Evolutionary conservation across 257 asterid genomes (phyloP), one percentile per base, ranked within the genome.

Genomic region (Parsonsia alboflavescens): DNA sequence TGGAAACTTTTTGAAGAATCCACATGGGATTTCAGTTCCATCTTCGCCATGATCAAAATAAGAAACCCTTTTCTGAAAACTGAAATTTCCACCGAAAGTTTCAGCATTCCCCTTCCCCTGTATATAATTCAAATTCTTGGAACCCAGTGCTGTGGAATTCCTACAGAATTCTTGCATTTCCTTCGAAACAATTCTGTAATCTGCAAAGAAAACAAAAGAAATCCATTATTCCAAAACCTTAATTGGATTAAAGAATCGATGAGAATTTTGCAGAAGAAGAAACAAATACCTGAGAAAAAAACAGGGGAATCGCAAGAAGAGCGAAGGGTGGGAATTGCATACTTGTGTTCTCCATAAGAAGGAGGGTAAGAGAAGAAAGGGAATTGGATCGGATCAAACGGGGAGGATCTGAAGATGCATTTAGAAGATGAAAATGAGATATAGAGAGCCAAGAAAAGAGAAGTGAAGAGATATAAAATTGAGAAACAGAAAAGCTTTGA

Each of bases 291-390:
- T 36, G 93, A 82, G 85, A 92, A 95, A 68, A 57, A 84, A 71
- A 92, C 85, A 80, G 98, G 99, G 88, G 94, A 92, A 59, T 78
- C 56, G 77, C 98, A 92, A 0, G 96, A 85, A 15, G 96, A 85
- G 50, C 98, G 99, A 71, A 84, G 76, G 39, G 93, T 95, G 9
- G 97, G 96, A 24, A 89, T 69, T 74, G 98, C 85, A 63, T 92
- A 82, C 74, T 95, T 95, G 84, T 95, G 97, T 76, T 90, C 93
- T 6, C 96, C 99, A 65, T 95, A 95, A n/a, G 99, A 92, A 3
- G 95, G 42, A 33, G 96, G 96, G 77, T 94, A 94, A 9, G 75
- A 58, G 57, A 90, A 95, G 41, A 92, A 91, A 0, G 95, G 84
- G 64, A 75, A 75, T 75, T 87, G 97, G 16, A 95, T 68, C 0